A percentile compares a stretch with the other conserved stretches of the same genome.
These are phyloP conservation scores for Alternaria longipes DNA, from an alignment of 2,329 filamentous ascomycete species.

Conservation along the genomic window DNA sequence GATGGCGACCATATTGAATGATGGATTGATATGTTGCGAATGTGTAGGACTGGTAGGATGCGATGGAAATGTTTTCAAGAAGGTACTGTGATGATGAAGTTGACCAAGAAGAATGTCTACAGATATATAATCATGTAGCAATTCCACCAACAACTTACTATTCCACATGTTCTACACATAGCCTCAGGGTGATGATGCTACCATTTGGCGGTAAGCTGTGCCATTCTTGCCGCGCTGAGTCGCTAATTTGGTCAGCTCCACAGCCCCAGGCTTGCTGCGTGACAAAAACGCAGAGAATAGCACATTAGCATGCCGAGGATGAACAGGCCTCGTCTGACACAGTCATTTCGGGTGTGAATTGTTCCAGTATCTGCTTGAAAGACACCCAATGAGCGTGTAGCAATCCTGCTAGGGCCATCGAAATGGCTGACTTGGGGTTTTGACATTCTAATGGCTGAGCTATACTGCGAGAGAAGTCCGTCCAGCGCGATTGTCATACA, in stretches of 20 bases:
- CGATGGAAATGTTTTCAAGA: conserved; percentile 22
- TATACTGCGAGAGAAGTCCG: neutral
- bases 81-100: conserved; percentile 20
- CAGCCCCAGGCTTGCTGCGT: conserved; percentile 11
- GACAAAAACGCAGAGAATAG: conserved; percentile 1
- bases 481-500: conserved; percentile 6
- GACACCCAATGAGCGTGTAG: conserved; percentile 6
- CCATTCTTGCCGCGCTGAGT: neutral
- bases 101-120: conserved; percentile 9
- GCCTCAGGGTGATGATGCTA: conserved; percentile 17
- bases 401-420: conserved; percentile 9
- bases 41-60: neutral
- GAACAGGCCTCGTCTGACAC: neutral
- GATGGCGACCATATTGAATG: conserved; percentile 39
- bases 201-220: conserved; percentile 21
- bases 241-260: conserved; percentile 14
- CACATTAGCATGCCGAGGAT: neutral
- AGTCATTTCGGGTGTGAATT: neutral
- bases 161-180: conserved; percentile 13
- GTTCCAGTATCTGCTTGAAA: neutral
- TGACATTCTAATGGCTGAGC: conserved; percentile 9
- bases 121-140: conserved; percentile 23
- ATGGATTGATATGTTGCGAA: neutral
- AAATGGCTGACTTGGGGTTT: conserved; percentile 13
- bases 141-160: conserved; percentile 9